A percentile compares a stretch with the other conserved stretches of the same genome.
These are phyloP conservation scores for Lasiosphaeriaceae sp. DNA, from an alignment of 495 filamentous ascomycete genomes.

Conservation along the genomic window DNA sequence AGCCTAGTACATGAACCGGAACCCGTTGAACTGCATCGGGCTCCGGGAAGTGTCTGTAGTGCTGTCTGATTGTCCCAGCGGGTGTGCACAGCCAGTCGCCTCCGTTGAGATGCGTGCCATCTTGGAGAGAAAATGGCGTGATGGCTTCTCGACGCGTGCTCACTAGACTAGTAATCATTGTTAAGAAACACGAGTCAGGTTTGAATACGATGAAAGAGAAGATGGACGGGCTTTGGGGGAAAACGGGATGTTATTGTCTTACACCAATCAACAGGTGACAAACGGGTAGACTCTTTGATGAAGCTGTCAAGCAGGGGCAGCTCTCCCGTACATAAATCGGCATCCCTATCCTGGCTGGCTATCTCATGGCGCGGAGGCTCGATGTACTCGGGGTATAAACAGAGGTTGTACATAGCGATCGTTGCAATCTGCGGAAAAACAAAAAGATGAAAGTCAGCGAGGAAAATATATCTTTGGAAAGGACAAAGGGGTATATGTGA, in stretches of 20 bases:
- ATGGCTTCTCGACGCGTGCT: constrained; percentile 23
- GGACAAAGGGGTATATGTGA: no score
- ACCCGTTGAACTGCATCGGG: constrained; percentile 21
- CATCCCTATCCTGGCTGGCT: background rate
- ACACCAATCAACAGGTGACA: constrained; percentile 28
- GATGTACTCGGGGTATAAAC: constrained; percentile 27
- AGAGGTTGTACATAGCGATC: constrained; percentile 31
- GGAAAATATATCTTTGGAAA: no score
- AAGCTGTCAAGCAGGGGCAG: constrained; percentile 35
- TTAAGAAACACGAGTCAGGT: background rate
- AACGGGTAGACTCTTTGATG: constrained; percentile 33
- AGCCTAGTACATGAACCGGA: constrained; percentile 16
- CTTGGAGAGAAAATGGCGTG: constrained; percentile 20
- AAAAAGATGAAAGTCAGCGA: no score
- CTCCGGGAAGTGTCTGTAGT: constrained; percentile 13
- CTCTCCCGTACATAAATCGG: constrained; percentile 4
- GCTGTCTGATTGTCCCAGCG: constrained; percentile 13
- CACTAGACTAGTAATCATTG: no score
- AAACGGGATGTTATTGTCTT: no score
- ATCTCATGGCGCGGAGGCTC: constrained; percentile 15
- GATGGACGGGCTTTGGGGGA: no score
- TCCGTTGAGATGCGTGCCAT: constrained; percentile 22
- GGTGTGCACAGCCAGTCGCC: constrained; percentile 30
- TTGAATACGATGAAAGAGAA: background rate
- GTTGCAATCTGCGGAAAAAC: constrained; percentile 17